Evolutionary conservation across 208 protist genomes (phyloP).

Genomic region (Leishmania tropica): DNA sequence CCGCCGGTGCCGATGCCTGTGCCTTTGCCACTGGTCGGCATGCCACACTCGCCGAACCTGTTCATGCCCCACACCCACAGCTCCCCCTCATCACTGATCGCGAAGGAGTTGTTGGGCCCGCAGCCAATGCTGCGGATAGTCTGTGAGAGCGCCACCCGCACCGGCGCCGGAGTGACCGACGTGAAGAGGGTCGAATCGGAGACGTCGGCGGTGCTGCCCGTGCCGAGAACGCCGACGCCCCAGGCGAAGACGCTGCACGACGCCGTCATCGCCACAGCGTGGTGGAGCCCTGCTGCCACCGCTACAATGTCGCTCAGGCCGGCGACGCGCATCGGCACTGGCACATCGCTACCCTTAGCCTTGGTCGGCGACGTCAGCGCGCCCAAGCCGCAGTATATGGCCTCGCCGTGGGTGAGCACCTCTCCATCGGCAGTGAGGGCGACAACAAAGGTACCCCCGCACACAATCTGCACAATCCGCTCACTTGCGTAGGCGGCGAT

Average conservation of each 20-base stretch:
- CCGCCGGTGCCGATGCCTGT: not conserved
- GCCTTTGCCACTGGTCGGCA: slow-evolving; percentile 4
- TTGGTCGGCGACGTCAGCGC: not conserved
- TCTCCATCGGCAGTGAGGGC: slow-evolving; percentile 56
- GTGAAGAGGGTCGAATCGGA: not conserved
- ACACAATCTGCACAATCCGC: slow-evolving; percentile 68
- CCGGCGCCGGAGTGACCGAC: slow-evolving; percentile 31
- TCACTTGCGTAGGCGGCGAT: slow-evolving; percentile 35
- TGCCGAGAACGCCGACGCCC: slow-evolving; percentile 58
- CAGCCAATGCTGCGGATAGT: slow-evolving; percentile 62
- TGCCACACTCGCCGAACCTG: slow-evolving; percentile 53
- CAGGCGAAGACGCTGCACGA: slow-evolving; percentile 65
- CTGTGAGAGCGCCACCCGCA: slow-evolving; percentile 52
- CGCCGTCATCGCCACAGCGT: slow-evolving; percentile 67
- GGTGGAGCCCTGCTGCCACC: slow-evolving; percentile 59
- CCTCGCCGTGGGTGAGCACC: slow-evolving; percentile 66
- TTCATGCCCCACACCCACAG: slow-evolving; percentile 84
- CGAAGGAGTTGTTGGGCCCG: slow-evolving; percentile 66
- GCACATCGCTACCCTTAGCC: slow-evolving; percentile 1
- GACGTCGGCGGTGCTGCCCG: slow-evolving; percentile 20
- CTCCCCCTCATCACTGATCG: slow-evolving; percentile 60
- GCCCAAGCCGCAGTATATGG: slow-evolving; percentile 54
- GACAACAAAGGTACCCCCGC: slow-evolving; percentile 70
- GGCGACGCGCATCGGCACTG: slow-evolving; percentile 29
- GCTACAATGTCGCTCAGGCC: slow-evolving; percentile 39